Evolutionary conservation across 345 rosid genomes (phyloP).

Genomic region (Salix exigua): DNA sequence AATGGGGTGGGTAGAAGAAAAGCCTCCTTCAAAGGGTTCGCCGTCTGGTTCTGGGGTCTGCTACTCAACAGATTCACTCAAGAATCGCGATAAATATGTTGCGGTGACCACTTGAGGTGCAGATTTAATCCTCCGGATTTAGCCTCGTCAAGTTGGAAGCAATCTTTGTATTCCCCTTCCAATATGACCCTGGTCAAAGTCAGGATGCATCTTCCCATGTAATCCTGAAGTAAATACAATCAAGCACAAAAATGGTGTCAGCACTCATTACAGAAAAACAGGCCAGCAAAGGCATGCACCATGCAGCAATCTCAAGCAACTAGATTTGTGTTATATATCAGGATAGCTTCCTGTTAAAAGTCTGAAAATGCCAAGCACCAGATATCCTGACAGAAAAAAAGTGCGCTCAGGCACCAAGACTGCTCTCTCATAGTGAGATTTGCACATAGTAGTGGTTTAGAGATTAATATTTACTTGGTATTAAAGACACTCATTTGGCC

Average conservation of each 20-base stretch:
- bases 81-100: conserved; percentile 75
- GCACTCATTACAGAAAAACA: background rate
- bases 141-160: conserved; percentile 57
- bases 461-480: background rate
- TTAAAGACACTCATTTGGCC: background rate
- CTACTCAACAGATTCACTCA: conserved; percentile 13
- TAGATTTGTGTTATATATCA: background rate
- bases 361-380: background rate
- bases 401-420: background rate
- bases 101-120: conserved; percentile 89
- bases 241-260: background rate
- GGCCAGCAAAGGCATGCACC: background rate
- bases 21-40: background rate
- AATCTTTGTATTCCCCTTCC: conserved; percentile 79
- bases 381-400: background rate
- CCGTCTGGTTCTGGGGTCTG: background rate
- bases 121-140: conserved; percentile 65
- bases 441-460: background rate
- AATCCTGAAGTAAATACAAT: conserved; percentile 45
- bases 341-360: background rate
- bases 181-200: conserved; percentile 89
- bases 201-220: conserved; percentile 91
- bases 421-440: background rate
- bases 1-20: background rate
- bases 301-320: background rate